Base-by-base conservation (phyloP, 768 basidiomycete species). In the Kwoniella shandongensis region DNA sequence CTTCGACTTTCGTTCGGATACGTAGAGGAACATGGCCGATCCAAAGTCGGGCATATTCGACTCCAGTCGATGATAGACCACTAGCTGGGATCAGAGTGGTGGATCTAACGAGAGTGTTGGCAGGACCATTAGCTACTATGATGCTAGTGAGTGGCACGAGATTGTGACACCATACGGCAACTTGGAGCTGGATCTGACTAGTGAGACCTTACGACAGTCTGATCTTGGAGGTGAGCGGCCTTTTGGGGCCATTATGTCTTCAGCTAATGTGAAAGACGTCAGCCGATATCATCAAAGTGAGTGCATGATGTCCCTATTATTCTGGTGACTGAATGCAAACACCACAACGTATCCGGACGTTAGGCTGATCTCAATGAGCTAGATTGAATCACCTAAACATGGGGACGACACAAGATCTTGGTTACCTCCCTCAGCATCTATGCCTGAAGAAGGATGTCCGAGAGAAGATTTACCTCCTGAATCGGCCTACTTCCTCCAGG, bases 101-200 rank as follows among this genome's bases (percentile, higher is more conserved):
- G 22, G 93, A 97, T 76, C 78, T 96, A 53, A 91, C 91, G 13
- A 83, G 93, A 26, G 88, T 96, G 1, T 79, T 97, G 46, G 91
- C 91, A n/a, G 91, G 90, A 0, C 91, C 91, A 29, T 87, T 87
- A 1, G 84, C 87, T n/a, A 89, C 91, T 1, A 89, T 93, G 91
- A 81, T 94, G 59, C 81, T 96, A n/a, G 91, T 86, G 6, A 62
- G 69, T 54, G n/a, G 7, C 17, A 23, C 7, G 23, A 45, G 36
- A 6, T 39, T n/a, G n/a, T n/a, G n/a, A n/a, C n/a, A n/a, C n/a
- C n/a, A n/a, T n/a, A n/a, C n/a, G n/a, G n/a, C n/a, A n/a, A n/a
- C n/a, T n/a, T 51, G 10, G 17, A 15, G 17, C 49, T 7, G 35
- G 22, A 39, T 47, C 18, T 17, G 8, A n/a, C 15, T 32, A 13